Evolutionary conservation across 169 alveolate species (phyloP), one percentile per base, ranked within the genome.

Genomic region (Plasmodium sp.): DNA sequence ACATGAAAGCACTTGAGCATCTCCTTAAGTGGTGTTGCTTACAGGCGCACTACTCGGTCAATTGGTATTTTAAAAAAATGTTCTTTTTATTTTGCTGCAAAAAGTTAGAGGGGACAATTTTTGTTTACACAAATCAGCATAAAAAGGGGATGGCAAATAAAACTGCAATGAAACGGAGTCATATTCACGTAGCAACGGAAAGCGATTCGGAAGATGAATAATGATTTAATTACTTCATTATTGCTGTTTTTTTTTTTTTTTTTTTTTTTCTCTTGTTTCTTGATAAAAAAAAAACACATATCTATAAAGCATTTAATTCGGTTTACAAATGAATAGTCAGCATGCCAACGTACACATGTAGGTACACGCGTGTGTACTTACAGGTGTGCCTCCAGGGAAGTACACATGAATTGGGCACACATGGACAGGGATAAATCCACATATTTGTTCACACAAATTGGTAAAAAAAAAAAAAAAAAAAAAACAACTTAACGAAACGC

Each of bases 321-420:
- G 83, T 34, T 72, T 18, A 75, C 83, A 75, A 75, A 75, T 75
- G 56, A 36, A 41, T 75, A 34, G 10, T 75, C 14, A 75, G 45
- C 56, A 41, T 75, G 45, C 14, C 83, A 34, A 75, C 83, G 56
- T 75, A 75, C 56, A 16, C 83, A 14, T 75, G 34, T 74, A 41
- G 34, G 83, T 75, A 75, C 45, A 41, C n/a, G 56, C 83, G 22
- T 75, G 56, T 75, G 83, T 75, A 75, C 45, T 34, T 75, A 41
- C 45, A 41, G 10, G 31, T 36, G 45, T 75, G 22, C 43, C 43
- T 75, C 22, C 39, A 22, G 14, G 27, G 14, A 31, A 0, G 77
- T 67, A 67, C 39, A 67, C 39, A 67, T 67, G 9, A 22, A 10
- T 16, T 0, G 2, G 39, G 14, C 41, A 67, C 41, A 67, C 77